Percentiles rank a stretch among this genome's conserved stretches.
phyloP scores from a whole-genome alignment of 208 protist genomes.

The Leishmania martiniquensis region DNA sequence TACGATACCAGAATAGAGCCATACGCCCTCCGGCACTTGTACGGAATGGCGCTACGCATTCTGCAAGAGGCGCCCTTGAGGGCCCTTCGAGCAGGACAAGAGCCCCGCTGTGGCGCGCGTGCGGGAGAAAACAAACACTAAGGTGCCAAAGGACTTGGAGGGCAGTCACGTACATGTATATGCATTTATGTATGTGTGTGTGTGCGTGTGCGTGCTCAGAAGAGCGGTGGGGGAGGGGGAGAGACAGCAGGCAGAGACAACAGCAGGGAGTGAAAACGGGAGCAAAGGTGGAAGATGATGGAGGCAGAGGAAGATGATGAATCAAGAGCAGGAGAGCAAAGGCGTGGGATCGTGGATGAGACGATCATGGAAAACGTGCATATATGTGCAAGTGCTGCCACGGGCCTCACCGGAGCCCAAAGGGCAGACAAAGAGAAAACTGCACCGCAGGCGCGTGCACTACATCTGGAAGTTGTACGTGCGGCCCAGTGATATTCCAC shows the following conservation, averaged over 20 bases:
- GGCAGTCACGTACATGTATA: not conserved
- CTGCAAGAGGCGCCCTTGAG: not conserved
- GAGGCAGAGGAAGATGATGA: not conserved
- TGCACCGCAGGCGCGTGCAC: not conserved
- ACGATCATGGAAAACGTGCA: not conserved
- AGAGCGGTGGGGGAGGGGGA: not conserved
- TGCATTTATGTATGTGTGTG: not conserved
- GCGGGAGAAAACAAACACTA: not conserved
- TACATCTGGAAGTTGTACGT: not conserved
- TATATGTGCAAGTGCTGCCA: not conserved
- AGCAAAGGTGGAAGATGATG: no score
- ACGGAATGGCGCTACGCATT: not conserved
- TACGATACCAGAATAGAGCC: constrained; percentile 23
- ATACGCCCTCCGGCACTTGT: not conserved
- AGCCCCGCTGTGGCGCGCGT: not conserved
- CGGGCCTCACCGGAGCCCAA: not conserved
- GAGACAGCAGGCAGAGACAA: not conserved
- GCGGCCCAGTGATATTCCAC: not conserved
- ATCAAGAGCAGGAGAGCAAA: no score
- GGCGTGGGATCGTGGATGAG: rapidly evolving
- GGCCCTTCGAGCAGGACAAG: no score
- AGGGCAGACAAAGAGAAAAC: not conserved
- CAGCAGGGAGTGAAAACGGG: no score
- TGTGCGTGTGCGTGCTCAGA: not conserved
- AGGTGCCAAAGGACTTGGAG: not conserved